phyloP scores from a whole-genome alignment of 495 filamentous ascomycete species.

The Xylaria cubensis region DNA sequence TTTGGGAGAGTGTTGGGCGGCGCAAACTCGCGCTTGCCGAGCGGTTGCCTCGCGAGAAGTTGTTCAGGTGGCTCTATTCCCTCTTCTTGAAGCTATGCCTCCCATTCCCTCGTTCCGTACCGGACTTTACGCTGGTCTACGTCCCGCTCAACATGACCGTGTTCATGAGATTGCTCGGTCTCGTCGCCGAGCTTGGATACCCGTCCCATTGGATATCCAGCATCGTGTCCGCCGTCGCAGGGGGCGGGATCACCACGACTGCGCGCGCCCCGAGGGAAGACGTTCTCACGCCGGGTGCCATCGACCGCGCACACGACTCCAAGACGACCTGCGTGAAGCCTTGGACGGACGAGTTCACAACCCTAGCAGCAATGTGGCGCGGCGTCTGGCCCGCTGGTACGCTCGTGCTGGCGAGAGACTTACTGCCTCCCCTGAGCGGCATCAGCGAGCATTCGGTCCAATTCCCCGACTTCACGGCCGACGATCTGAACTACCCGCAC shows the following conservation, averaged over 20 bases:
- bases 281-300: slow-evolving; percentile 18
- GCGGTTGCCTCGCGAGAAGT: slow-evolving; percentile 30
- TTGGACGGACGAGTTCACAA: slow-evolving; percentile 43
- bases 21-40: slow-evolving; percentile 21
- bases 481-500: slow-evolving; percentile 27
- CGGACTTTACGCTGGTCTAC: slow-evolving; percentile 13
- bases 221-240: slow-evolving; percentile 36
- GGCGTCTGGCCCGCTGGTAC: slow-evolving; percentile 40
- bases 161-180: slow-evolving; percentile 40
- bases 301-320: slow-evolving; percentile 29
- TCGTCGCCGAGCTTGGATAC: slow-evolving; percentile 44
- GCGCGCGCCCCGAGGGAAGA: slow-evolving; percentile 35
- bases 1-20: background rate
- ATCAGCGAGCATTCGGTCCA: slow-evolving; percentile 39
- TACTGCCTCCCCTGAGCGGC: slow-evolving; percentile 30
- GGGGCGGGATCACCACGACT: slow-evolving; percentile 38
- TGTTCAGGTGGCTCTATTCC: slow-evolving; percentile 43
- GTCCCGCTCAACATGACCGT: slow-evolving; percentile 43
- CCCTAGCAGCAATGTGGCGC: slow-evolving; percentile 40
- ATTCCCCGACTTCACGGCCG: slow-evolving; percentile 16
- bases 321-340: slow-evolving; percentile 35
- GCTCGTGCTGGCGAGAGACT: slow-evolving; percentile 27
- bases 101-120: slow-evolving; percentile 30
- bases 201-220: slow-evolving; percentile 46
- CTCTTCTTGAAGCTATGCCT: slow-evolving; percentile 47